Conservation (phyloP, 495 filamentous ascomycete genomes). For the Tirmania nivea region DNA sequence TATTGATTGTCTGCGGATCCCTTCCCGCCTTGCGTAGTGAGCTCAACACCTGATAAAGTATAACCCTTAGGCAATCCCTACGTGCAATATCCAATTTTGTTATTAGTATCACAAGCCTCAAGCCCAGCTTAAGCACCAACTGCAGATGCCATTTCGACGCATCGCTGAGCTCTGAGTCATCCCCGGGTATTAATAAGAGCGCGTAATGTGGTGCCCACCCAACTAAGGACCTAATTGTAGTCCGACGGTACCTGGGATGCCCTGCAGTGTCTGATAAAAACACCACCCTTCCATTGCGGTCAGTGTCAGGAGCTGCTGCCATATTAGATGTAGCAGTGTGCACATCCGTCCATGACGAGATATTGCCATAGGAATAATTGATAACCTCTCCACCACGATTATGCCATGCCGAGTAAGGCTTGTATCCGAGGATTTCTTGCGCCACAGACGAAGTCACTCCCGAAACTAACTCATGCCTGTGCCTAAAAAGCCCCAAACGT, state of each 20-base stretch:
- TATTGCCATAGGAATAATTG: conserved; percentile 70
- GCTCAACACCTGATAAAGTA: conserved; percentile 51
- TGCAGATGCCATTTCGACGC: conserved; percentile 63
- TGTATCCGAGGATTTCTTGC: conserved; percentile 80
- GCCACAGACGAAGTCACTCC: conserved; percentile 84
- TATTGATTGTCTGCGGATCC: conserved; percentile 45
- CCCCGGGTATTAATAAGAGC: conserved; percentile 52
- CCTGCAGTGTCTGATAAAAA: conserved; percentile 83
- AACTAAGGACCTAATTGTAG: conserved; percentile 66
- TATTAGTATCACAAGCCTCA: conserved; percentile 58
- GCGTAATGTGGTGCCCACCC: conserved; percentile 95
- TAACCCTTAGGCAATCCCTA: conserved; percentile 40
- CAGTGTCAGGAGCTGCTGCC: conserved; percentile 32
- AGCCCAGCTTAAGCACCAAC: conserved; percentile 54
- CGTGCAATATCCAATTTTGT: conserved; percentile 82
- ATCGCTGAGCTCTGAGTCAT: conserved; percentile 32
- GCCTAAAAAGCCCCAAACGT: conserved; percentile 66
- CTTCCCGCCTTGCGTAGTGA: conserved; percentile 52
- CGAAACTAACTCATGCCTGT: conserved; percentile 80
- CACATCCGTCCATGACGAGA: conserved; percentile 86
- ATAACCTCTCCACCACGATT: conserved; percentile 29
- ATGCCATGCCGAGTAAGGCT: conserved; percentile 5
- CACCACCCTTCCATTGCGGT: conserved; percentile 41
- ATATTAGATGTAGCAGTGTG: conserved; percentile 29
- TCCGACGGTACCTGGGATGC: conserved; percentile 66